Evolutionary conservation across 1,284 basidiomycete genomes (phyloP).

Genomic region (Vanrija pseudolonga): DNA sequence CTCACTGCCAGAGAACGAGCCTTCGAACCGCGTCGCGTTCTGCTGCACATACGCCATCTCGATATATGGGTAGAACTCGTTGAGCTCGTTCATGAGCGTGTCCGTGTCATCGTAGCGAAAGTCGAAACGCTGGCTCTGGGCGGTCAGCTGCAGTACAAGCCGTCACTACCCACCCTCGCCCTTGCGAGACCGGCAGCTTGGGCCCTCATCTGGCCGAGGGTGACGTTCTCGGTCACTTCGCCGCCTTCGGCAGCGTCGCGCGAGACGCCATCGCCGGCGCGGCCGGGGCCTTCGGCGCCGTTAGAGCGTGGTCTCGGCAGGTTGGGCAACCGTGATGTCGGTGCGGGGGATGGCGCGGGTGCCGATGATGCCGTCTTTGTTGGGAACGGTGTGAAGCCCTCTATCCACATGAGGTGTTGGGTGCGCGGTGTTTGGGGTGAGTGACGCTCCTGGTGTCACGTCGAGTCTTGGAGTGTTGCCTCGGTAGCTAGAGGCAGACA

Average conservation of each 20-base stretch:
- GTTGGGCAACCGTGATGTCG: background rate
- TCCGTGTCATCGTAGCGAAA: slow-evolving; percentile 94
- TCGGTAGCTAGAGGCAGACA: background rate
- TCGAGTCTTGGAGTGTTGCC: slow-evolving; percentile 3
- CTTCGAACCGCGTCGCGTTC: slow-evolving; percentile 82
- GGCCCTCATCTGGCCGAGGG: slow-evolving; percentile 34
- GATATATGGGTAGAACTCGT: slow-evolving; percentile 97
- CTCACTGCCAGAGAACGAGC: slow-evolving; percentile 70
- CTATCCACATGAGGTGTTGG: no score
- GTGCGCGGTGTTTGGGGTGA: no score
- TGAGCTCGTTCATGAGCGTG: slow-evolving; percentile 89
- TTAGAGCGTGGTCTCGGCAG: slow-evolving; percentile 12
- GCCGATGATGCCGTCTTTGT: no score
- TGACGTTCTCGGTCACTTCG: slow-evolving; percentile 27
- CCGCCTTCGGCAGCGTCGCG: slow-evolving; percentile 8
- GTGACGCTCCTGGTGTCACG: no score
- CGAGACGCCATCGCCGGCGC: slow-evolving; percentile 12
- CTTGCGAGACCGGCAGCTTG: slow-evolving; percentile 24
- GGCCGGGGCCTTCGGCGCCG: slow-evolving; percentile 10
- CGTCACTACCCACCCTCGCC: slow-evolving; percentile 23
- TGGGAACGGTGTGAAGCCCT: no score
- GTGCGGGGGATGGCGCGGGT: background rate
- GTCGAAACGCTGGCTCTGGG: slow-evolving; percentile 72
- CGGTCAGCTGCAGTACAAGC: background rate
- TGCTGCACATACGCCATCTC: slow-evolving; percentile 88